A percentile compares a stretch with the other conserved stretches of the same genome.
Evolutionary conservation across 1,284 basidiomycete species (phyloP).

Genomic region (Boletus mariae): DNA sequence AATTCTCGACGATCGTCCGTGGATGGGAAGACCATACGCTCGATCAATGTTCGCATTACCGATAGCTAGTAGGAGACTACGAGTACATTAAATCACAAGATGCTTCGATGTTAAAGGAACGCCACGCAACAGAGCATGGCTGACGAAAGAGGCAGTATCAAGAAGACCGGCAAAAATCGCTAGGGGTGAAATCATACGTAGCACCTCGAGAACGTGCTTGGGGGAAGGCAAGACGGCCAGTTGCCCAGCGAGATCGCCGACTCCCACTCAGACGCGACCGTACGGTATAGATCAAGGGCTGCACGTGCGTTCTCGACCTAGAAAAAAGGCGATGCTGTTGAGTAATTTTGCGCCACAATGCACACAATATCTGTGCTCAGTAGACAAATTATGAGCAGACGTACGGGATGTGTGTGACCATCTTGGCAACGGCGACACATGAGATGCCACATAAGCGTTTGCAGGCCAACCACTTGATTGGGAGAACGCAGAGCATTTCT

Average conservation of each 20-base stretch:
- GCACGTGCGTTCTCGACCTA: slow-evolving; percentile 78
- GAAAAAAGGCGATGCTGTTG: slow-evolving; percentile 8
- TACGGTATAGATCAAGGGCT: slow-evolving; percentile 72
- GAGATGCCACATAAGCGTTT: slow-evolving; percentile 74
- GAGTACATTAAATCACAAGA: slow-evolving; percentile 23
- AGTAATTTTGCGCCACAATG: slow-evolving; percentile 10
- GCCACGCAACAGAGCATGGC: slow-evolving; percentile 3
- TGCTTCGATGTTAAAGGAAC: slow-evolving; percentile 12
- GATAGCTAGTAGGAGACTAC: slow-evolving; percentile 15
- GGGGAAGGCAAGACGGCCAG: slow-evolving; percentile 75
- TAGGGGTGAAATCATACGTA: slow-evolving; percentile 44
- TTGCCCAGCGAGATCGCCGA: slow-evolving; percentile 51
- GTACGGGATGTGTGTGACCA: slow-evolving; percentile 63
- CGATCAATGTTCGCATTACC: slow-evolving; percentile 19
- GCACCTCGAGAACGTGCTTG: slow-evolving; percentile 73
- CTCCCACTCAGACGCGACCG: slow-evolving; percentile 65
- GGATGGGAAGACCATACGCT: slow-evolving; percentile 1
- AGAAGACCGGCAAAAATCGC: slow-evolving; percentile 15
- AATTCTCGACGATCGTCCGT: neutral
- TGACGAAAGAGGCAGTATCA: slow-evolving; percentile 5
- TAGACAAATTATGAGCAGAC: slow-evolving; percentile 26
- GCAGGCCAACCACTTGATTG: slow-evolving; percentile 65
- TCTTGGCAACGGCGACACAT: slow-evolving; percentile 74
- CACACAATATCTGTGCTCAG: neutral
- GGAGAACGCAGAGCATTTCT: slow-evolving; percentile 62